Base-by-base conservation (phyloP, 2,329 filamentous ascomycete species). In the Colletotrichum sp. region DNA sequence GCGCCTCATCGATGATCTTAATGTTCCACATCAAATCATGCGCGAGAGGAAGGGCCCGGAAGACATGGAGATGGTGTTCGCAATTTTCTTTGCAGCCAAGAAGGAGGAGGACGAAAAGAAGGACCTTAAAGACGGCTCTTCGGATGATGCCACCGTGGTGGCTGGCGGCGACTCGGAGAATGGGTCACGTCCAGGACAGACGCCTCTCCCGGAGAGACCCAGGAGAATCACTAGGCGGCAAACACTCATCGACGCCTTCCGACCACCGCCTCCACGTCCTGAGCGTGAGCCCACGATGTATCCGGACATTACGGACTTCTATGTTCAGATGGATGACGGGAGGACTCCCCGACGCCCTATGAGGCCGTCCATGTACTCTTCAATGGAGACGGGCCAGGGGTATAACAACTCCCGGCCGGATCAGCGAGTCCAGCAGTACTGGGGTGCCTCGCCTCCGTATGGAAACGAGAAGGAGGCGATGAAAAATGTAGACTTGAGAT, bases 1-100 rank as follows among this genome's bases (percentile, higher is more conserved):
- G 13, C 68, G 70, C 7, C 73, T 72, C 28, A 72, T 79, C 5
- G 70, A 36, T 24, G 24, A 59, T 24, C 44, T 72, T 6, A 77
- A 71, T 3, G 63, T 79, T 15, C 75, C 75, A 8, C 73, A 79
- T 30, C 77, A 79, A 39, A 77, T 79, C 67, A 72, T 79, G 75
- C 71, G 63, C 15, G 71, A 68, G 36, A 71, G 71, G 8, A 75
- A 65, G 39, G 70, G 73, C 1, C 57, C 73, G 10, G 73, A 71
- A 13, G 70, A 71, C 22, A 68, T 57, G 65, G 67, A 73, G 39
- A 75, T 71, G 67, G 71, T 77, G 9, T 74, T 77, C 22, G 60
- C 71, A 10, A 70, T 78, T 30, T 78, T 78, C 65, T 78, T 77
- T 30, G 71, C 70, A 7, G 73, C 62, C 6, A 72, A 57, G 39